phyloP scores from a whole-genome alignment of 345 rosid species.

The Camelina neglecta region DNA sequence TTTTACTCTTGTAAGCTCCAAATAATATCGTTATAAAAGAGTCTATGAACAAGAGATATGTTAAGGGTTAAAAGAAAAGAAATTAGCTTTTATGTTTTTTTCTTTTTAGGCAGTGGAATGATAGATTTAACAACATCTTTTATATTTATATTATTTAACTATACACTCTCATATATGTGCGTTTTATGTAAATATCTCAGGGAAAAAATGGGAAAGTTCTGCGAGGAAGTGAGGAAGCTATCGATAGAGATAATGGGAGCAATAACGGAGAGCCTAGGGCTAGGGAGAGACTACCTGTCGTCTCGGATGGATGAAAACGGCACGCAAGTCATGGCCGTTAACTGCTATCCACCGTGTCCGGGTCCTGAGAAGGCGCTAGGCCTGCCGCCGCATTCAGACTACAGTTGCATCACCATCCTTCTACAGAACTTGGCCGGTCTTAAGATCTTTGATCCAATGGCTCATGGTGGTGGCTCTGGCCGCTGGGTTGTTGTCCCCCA shows the following conservation, averaged over 20 bases:
- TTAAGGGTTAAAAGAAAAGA: background rate
- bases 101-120: background rate
- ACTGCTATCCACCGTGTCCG: slow-evolving; percentile 72
- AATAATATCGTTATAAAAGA: too few relatives aligned
- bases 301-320: slow-evolving; percentile 53
- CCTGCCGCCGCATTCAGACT: slow-evolving; percentile 70
- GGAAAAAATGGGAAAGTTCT: slow-evolving; percentile 61
- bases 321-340: slow-evolving; percentile 62
- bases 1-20: too few relatives aligned
- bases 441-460: slow-evolving; percentile 49
- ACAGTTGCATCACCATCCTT: slow-evolving; percentile 62
- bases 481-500: slow-evolving; percentile 57
- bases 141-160: background rate
- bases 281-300: slow-evolving; percentile 52
- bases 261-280: slow-evolving; percentile 58
- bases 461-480: slow-evolving; percentile 37
- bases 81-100: background rate
- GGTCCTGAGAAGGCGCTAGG: slow-evolving; percentile 53
- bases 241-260: slow-evolving; percentile 54
- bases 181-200: slow-evolving; percentile 35
- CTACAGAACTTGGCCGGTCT: slow-evolving; percentile 64
- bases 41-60: too few relatives aligned
- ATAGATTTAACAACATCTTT: too few relatives aligned
- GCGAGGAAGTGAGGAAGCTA: slow-evolving; percentile 49
- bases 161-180: background rate